Evolutionary conservation across 371 early-diverging fungal species (phyloP).

Genomic region (Mortierella sp.): DNA sequence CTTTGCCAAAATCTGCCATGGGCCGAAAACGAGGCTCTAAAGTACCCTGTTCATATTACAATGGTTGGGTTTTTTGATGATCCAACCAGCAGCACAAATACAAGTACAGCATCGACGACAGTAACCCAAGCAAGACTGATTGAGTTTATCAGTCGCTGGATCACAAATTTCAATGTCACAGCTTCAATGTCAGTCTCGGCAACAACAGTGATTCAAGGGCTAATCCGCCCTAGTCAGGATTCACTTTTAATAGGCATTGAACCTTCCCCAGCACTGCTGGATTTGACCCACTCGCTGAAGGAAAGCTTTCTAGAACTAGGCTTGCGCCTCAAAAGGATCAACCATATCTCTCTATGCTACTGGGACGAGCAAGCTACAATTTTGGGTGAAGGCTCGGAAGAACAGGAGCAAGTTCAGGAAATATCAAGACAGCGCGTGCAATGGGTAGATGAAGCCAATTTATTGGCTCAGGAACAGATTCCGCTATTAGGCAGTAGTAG

Average conservation of each 20-base stretch:
- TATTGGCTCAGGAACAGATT: not conserved
- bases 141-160: slow-evolving; percentile 8
- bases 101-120: not conserved
- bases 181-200: not conserved
- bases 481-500: slow-evolving; percentile 1
- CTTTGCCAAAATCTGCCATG: slow-evolving; percentile 6
- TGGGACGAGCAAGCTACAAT: slow-evolving; percentile 22
- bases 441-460: slow-evolving; percentile 15
- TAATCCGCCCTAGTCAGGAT: slow-evolving; percentile 16
- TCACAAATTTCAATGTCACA: not conserved
- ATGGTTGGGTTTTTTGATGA: slow-evolving; percentile 51
- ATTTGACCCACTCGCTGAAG: not conserved
- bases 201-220: slow-evolving; percentile 12
- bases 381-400: not conserved
- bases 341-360: slow-evolving; percentile 49
- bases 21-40: slow-evolving; percentile 31
- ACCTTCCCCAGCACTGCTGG: slow-evolving; percentile 19
- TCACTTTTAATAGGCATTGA: slow-evolving; percentile 21
- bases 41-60: slow-evolving; percentile 46
- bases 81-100: not conserved
- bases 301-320: slow-evolving; percentile 31
- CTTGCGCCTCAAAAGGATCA: slow-evolving; percentile 28
- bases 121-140: not conserved
- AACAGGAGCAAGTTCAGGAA: not conserved
- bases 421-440: not conserved